Base-by-base conservation (phyloP, 2,329 filamentous ascomycete species). In the Furcasterigmium furcatum region DNA sequence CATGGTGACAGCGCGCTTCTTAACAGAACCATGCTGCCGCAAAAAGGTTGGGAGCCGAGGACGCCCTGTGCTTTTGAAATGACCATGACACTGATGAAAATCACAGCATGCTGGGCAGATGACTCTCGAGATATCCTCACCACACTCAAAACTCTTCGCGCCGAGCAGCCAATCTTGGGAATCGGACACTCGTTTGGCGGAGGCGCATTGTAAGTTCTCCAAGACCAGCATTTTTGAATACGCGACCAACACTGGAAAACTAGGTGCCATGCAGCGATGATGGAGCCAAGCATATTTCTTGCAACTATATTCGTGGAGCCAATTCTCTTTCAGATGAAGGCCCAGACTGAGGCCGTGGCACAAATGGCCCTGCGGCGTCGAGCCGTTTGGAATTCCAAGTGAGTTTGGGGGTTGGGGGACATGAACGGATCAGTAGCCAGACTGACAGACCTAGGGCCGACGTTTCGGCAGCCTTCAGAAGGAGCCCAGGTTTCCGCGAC, bases 201-300 rank as follows among this genome's bases (percentile, higher is more conserved):
- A 24, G 46, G 46, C 12, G 22, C 34, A 16, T 24, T 48, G 46
- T 48, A 35, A 30, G 43, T 22, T 16, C 10, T 21, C 9, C 25
- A 2, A 18, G n/a, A 12, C n/a, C 10, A 25, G n/a, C n/a, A n/a
- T n/a, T n/a, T n/a, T n/a, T n/a, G n/a, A n/a, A n/a, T n/a, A n/a
- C n/a, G n/a, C n/a, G n/a, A n/a, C n/a, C n/a, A n/a, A n/a, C n/a
- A n/a, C n/a, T n/a, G n/a, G n/a, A n/a, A n/a, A n/a, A n/a, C 12
- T 13, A 48, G 46, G 34, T 48, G 43, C 4, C 46, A 48, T 29
- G 46, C 46, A 14, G 46, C 43, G 5, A 43, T 48, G 46, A 43
- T 48, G 32, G 19, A 35, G 9, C 46, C 46, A 9, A 24, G 20
- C 3, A 14, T 25, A 10, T 48, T 48, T 39, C n/a, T 38, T 2